phyloP scores from a whole-genome alignment of 331 rosid genomes.

The Phaseolus coccineus region DNA sequence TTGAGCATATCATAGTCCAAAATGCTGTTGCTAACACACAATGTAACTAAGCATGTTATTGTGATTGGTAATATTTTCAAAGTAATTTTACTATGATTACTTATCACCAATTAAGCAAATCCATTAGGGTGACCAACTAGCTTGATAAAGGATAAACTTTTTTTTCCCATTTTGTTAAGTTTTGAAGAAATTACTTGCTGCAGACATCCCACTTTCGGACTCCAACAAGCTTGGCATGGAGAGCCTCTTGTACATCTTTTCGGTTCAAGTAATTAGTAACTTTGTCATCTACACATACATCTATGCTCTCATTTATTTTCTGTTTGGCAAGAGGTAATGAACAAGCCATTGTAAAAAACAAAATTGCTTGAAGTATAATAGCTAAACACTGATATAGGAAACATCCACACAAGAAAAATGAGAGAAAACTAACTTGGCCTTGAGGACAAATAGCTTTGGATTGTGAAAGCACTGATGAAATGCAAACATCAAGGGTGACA shows the following conservation, averaged over 20 bases:
- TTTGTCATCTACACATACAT: constrained; percentile 87
- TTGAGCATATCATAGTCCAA: constrained; percentile 67
- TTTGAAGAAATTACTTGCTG: constrained; percentile 66
- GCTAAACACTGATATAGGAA: neutral
- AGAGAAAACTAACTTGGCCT: constrained; percentile 54
- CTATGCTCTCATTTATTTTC: constrained; percentile 63
- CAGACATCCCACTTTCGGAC: constrained; percentile 72
- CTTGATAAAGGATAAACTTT: neutral
- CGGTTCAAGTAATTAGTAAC: constrained; percentile 69
- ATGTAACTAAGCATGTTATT: constrained; percentile 6
- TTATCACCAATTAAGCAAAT: neutral
- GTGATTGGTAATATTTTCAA: neutral
- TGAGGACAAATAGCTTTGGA: constrained; percentile 61
- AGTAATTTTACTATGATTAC: neutral
- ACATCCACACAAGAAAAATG: neutral
- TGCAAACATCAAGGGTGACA: constrained; percentile 91
- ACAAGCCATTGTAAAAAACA: neutral
- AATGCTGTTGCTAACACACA: constrained; percentile 46
- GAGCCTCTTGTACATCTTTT: constrained; percentile 63
- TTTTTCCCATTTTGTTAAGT: neutral
- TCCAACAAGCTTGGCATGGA: constrained; percentile 77
- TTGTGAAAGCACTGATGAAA: constrained; percentile 85
- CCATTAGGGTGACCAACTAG: constrained; percentile 15
- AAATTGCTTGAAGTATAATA: neutral
- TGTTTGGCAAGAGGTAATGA: constrained; percentile 36